Conservation (phyloP, 2,329 filamentous ascomycete species). For the Westerdykella sp. region DNA sequence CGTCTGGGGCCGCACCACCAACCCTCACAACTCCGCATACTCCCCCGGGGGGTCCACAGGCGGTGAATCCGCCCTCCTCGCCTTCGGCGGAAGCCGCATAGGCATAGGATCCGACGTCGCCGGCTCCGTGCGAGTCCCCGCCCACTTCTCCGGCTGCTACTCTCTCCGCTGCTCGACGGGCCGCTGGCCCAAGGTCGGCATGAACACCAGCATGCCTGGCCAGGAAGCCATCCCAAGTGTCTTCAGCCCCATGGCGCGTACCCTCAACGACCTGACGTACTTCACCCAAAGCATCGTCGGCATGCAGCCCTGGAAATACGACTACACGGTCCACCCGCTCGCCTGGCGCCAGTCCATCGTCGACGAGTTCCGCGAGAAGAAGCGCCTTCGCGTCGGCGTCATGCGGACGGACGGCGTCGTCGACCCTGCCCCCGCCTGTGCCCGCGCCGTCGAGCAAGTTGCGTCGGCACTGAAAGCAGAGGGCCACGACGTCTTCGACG, state of each 20-base stretch:
- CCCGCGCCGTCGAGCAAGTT: slow-evolving; percentile 65
- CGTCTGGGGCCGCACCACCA: slow-evolving; percentile 75
- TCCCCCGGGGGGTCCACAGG: slow-evolving; percentile 85
- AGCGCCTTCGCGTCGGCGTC: slow-evolving; percentile 65
- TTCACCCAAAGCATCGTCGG: slow-evolving; percentile 72
- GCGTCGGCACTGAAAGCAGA: slow-evolving; percentile 61
- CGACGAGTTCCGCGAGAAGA: slow-evolving; percentile 54
- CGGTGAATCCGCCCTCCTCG: slow-evolving; percentile 75
- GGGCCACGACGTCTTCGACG: slow-evolving; percentile 68
- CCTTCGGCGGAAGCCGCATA: slow-evolving; percentile 73
- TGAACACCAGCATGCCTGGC: slow-evolving; percentile 82
- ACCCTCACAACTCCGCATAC: slow-evolving; percentile 78
- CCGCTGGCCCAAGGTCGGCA: slow-evolving; percentile 79
- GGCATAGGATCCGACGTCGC: slow-evolving; percentile 89
- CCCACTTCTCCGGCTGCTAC: slow-evolving; percentile 87
- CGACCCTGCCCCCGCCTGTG: slow-evolving; percentile 78
- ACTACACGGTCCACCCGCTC: slow-evolving; percentile 79
- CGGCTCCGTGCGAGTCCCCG: slow-evolving; percentile 78
- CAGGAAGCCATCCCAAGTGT: slow-evolving; percentile 86
- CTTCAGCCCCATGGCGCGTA: slow-evolving; percentile 88
- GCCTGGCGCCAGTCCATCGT: slow-evolving; percentile 63
- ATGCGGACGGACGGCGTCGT: slow-evolving; percentile 77
- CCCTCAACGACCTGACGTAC: slow-evolving; percentile 73
- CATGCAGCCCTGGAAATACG: slow-evolving; percentile 85
- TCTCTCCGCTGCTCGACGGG: slow-evolving; percentile 81